Conservation (phyloP, 306 rosid genomes). For the Rosa lucieae region DNA sequence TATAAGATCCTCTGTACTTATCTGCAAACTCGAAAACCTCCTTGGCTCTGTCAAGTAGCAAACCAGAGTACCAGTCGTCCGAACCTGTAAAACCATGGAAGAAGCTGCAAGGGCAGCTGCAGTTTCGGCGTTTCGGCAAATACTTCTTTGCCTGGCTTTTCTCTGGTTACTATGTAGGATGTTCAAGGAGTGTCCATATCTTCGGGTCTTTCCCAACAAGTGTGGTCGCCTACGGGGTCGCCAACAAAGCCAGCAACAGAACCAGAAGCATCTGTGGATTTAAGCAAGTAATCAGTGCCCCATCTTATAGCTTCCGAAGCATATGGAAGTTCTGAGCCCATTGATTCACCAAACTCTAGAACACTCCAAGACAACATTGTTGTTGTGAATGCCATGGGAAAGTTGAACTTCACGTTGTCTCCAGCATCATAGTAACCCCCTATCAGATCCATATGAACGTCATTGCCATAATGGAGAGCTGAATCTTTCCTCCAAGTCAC, state of each 20-base stretch:
- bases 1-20: background rate
- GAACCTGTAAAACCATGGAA: background rate
- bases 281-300: background rate
- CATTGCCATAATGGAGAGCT: background rate
- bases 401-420: background rate
- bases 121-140: background rate
- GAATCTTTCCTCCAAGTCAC: conserved; percentile 3
- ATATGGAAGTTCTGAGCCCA: background rate
- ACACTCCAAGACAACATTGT: conserved; percentile 5
- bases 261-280: background rate
- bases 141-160: background rate
- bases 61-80: background rate
- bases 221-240: background rate
- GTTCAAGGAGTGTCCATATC: background rate
- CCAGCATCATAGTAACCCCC: background rate
- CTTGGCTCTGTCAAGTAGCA: background rate
- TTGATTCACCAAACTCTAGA: background rate
- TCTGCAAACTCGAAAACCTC: background rate
- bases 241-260: background rate
- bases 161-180: background rate
- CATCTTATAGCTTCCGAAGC: background rate
- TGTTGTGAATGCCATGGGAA: background rate
- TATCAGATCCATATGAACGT: background rate
- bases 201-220: conserved; percentile 1
- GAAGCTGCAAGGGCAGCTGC: conserved; percentile 4